Evolutionary conservation across 139 green algal genomes (phyloP), one percentile per base, ranked within the genome.

Genomic region (Volvox africanus): DNA sequence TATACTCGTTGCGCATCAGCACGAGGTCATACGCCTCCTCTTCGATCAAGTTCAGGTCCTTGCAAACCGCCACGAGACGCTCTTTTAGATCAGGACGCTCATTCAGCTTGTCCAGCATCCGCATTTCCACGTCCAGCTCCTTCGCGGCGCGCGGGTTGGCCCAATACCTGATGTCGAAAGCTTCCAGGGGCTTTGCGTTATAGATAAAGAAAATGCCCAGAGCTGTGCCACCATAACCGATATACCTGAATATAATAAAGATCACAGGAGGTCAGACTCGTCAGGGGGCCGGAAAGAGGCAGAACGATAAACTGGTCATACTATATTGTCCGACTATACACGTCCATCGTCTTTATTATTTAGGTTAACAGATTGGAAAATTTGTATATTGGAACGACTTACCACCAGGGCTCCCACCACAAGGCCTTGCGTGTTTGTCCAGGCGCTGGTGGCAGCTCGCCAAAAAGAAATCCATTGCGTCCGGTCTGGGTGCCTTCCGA

Each of bases 381-480:
- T 14, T 55, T 9, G 44, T 55, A 55, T n/a, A 55, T 55, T 55
- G 9, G 44, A 55, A 5, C 5, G 28, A 92, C 96, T 95, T 87
- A 99, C 97, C 96, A 98, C 14, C 94, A 94, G 9, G 94, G 95
- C 93, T 99, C 97, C 97, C 97, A 98, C 82, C 94, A 96, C 92
- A 99, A 96, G 94, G 93, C 96, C 62, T 97, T 96, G 44, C 97
- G 93, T 21, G 91, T 91, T 88, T 98, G 92, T 0, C 97, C 97
- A 30, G 96, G 88, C 0, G 95, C 92, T 17, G 94, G 96, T 22
- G 97, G 97, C 24, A 96, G 95, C 89, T 99, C 97, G 26, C 95
- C 95, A 81, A 99, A 99, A 22, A 99, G 88, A 76, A 97, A 95
- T 30, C 97, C 97, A 44, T 95, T 95, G 0, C 91, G 88, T 18